These are phyloP conservation scores for Smittium culicis DNA, from an alignment of 371 early-diverging fungal species.

Conservation along the genomic window DNA sequence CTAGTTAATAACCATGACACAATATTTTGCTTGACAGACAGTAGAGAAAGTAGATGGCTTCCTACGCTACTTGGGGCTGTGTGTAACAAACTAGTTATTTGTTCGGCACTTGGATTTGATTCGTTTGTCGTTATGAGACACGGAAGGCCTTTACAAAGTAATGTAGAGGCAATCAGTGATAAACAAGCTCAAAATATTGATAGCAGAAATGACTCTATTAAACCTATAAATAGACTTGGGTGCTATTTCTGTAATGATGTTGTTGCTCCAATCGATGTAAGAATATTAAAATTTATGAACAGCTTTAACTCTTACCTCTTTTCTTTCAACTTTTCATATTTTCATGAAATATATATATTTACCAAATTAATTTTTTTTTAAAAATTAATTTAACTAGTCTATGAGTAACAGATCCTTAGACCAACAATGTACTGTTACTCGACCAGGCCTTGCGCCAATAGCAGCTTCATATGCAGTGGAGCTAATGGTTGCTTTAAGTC, in stretches of 20 bases:
- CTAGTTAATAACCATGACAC: slow-evolving; percentile 67
- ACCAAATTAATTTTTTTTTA: neutral
- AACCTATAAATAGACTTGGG: slow-evolving; percentile 36
- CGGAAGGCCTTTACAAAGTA: slow-evolving; percentile 36
- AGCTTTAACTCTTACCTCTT: neutral
- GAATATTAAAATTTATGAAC: slow-evolving; percentile 32
- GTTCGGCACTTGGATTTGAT: slow-evolving; percentile 91
- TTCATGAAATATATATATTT: too few species aligned
- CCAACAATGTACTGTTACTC: slow-evolving; percentile 94
- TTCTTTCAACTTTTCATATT: too few species aligned
- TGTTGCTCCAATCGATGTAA: slow-evolving; percentile 70
- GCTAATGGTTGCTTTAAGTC: slow-evolving; percentile 69
- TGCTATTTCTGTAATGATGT: slow-evolving; percentile 96
- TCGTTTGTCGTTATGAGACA: slow-evolving; percentile 93
- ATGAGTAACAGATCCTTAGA: slow-evolving; percentile 82
- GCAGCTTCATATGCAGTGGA: slow-evolving; percentile 80
- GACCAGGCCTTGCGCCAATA: slow-evolving; percentile 82
- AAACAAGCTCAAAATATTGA: too few species aligned
- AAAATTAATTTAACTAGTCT: slow-evolving; percentile 31
- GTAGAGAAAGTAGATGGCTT: slow-evolving; percentile 89
- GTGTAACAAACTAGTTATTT: slow-evolving; percentile 65
- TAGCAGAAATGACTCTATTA: neutral
- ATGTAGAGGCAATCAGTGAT: slow-evolving; percentile 13
- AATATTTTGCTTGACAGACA: slow-evolving; percentile 82
- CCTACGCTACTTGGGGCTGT: slow-evolving; percentile 71